phyloP scores from a whole-genome alignment of 345 rosid species.

The Salix koriyanagi region DNA sequence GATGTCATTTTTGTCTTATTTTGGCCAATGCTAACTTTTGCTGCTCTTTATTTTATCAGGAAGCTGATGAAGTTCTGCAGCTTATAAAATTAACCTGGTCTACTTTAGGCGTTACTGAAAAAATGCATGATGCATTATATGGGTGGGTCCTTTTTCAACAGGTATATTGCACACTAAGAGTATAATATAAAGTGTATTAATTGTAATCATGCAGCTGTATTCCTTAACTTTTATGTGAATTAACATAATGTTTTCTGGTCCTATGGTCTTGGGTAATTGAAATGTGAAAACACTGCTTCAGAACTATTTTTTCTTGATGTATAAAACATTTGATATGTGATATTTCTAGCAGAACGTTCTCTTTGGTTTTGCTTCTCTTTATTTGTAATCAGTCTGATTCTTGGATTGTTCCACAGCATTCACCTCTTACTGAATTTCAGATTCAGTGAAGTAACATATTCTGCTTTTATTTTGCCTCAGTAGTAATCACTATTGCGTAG shows the following conservation, averaged over 20 bases:
- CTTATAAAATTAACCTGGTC: conserved; percentile 74
- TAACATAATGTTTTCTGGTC: background rate
- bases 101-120: conserved; percentile 81
- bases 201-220: too few species aligned
- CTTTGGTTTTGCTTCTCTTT: background rate
- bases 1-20: conserved; percentile 1
- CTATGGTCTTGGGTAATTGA: too few species aligned
- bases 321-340: too few species aligned
- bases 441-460: background rate
- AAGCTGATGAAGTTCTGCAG: conserved; percentile 55
- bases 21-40: conserved; percentile 15
- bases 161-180: conserved; percentile 38
- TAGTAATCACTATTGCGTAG: background rate
- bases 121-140: conserved; percentile 68
- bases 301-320: too few species aligned
- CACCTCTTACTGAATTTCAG: background rate
- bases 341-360: background rate
- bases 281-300: too few species aligned
- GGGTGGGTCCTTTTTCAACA: conserved; percentile 85
- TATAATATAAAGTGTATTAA: background rate
- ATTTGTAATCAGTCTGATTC: background rate
- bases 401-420: background rate
- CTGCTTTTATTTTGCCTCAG: background rate
- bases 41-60: conserved; percentile 40
- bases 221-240: background rate